Evolutionary conservation across 768 basidiomycete species (phyloP), one percentile per base, ranked within the genome.

Genomic region (Leccinum pellstonianum): DNA sequence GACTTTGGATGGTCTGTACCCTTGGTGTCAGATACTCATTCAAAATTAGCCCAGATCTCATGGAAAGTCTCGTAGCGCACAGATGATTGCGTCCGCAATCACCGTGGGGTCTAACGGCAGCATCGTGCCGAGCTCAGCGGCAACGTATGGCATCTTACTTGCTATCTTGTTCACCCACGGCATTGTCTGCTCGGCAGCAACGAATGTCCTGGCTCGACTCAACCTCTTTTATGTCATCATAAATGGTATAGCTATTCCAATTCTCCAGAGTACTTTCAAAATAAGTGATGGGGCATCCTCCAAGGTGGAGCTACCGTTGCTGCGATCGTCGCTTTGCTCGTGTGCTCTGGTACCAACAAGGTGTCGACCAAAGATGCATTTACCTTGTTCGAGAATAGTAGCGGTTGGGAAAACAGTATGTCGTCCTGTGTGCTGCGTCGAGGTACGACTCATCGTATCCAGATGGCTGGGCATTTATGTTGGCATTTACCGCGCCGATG

Each of bases 401-500:
- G 82, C 1, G 87, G 86, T 17, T 89, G 87, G 88, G 59, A 72
- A 5, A 83, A 82, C 59, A 76, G 87, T 88, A 66, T 64, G 81
- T 56, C 21, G 5, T 48, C 23, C 33, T 33, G 5, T 21, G 21
- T 52, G 15, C 11, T 33, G 7, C 7, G 1, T 58, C 6, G 21
- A 37, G 25, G 17, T 10, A 33, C 25, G 19, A 46, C 43, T 27
- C 23, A 60, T 59, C 9, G 12, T 25, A 6, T 33, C 17, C 64
- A 89, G 88, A 80, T 70, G 86, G 84, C 17, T 89, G 87, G 87
- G 86, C 88, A 2, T 89, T 89, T 69, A 76, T 89, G 62, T 70
- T 90, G 48, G 79, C 88, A 0, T 89, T 90, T 66, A 88, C 87
- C 0, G 77, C 88, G 1, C 86, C 87, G 0, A 90, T 90, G 88